Conservation (phyloP, 352 stramenopile species). For the Phytophthora crassamura region DNA sequence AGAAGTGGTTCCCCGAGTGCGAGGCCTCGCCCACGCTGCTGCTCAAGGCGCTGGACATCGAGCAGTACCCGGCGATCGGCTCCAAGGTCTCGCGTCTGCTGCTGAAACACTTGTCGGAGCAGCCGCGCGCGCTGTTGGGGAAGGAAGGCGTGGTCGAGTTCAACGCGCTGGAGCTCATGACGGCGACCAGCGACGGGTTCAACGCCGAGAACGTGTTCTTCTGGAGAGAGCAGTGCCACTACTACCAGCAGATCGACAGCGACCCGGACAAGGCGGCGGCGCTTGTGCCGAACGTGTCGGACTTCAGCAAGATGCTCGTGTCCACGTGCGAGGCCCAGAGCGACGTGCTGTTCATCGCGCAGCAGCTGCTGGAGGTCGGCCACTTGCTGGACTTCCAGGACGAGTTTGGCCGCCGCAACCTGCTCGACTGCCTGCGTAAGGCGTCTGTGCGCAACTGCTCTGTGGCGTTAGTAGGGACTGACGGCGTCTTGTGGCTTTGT, state of each 20-base stretch:
- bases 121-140: slow-evolving; percentile 35
- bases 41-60: slow-evolving; percentile 67
- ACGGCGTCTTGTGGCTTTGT: slow-evolving; percentile 1
- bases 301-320: slow-evolving; percentile 75
- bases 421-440: slow-evolving; percentile 74
- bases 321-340: slow-evolving; percentile 49
- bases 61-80: slow-evolving; percentile 61
- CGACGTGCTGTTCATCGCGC: slow-evolving; percentile 69
- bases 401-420: slow-evolving; percentile 74
- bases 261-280: slow-evolving; percentile 58
- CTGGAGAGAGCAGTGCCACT: slow-evolving; percentile 82
- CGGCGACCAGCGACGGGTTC: slow-evolving; percentile 44
- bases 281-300: slow-evolving; percentile 68
- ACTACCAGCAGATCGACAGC: slow-evolving; percentile 70
- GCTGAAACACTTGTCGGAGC: slow-evolving; percentile 52
- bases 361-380: slow-evolving; percentile 71
- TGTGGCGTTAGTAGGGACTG: not conserved
- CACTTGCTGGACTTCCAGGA: slow-evolving; percentile 81
- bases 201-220: slow-evolving; percentile 75
- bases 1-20: slow-evolving; percentile 68
- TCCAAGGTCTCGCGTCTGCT: slow-evolving; percentile 59
- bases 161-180: slow-evolving; percentile 57
- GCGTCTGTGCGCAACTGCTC: not conserved
- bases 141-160: slow-evolving; percentile 44
- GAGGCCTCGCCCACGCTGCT: slow-evolving; percentile 59